Base-by-base conservation (phyloP, 2,329 filamentous ascomycete genomes). In the Apiospora aurea region DNA sequence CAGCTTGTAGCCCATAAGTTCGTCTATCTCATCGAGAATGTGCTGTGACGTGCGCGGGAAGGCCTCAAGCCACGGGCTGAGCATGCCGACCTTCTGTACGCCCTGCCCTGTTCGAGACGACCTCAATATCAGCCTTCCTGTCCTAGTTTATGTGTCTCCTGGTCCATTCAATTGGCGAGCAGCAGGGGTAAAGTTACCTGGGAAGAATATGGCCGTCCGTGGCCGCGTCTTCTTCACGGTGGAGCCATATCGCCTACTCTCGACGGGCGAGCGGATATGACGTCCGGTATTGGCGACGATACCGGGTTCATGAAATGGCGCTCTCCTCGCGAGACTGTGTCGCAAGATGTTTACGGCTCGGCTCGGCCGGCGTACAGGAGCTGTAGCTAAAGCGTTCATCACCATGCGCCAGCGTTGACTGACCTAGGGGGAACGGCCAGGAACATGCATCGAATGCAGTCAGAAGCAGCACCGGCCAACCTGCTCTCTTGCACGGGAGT, bases 11-110 rank as follows among this genome's bases (percentile, higher is more conserved):
- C 92, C 89, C 77, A 97, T 88, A 38, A 90, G 89, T 57, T 90
- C 85, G 83, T 98, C 94, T 81, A 97, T 95, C 82, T 97, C 93
- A 75, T 97, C 91, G 74, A 97, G 83, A 70, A 97, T 88, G n/a
- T 90, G 90, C 61, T 88, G 87, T 38, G 93, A 92, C 41, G 93
- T 97, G 70, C 84, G 82, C 16, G 96, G 96, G 81, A 98, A 98
- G 72, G 92, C 91, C 78, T 95, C 90, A 76, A 97, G 87, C 95
- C 96, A 98, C 64, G 94, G 92, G 46, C 88, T 90, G 72, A 94
- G 87, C 94, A 97, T 97, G 82, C 94, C 94, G 69, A 97, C 93
- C 79, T 93, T 92, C 81, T 97, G 94, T 24, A 97, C 94, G 76
- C 94, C 94, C 83, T 97, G 94, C 77, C 94, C 94, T 95, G 71